Base-by-base conservation (phyloP, 352 stramenopile genomes). In the Pythium graminicola region DNA sequence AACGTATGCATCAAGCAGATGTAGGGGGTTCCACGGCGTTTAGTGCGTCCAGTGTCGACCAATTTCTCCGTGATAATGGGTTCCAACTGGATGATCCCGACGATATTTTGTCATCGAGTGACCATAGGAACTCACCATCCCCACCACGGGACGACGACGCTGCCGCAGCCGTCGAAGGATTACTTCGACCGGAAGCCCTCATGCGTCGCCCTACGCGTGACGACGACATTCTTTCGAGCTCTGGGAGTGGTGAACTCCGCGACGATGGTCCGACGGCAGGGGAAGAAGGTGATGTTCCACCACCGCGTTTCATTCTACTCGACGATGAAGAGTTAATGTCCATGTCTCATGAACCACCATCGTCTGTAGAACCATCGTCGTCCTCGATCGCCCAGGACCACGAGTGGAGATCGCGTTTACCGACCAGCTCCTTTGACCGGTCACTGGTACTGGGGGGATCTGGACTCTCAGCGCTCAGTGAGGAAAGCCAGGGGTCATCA, bases 61-160 rank as follows among this genome's bases (percentile, higher is more conserved):
- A 74, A 40, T 92, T 92, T 60, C 63, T 92, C 11, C 75, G 73
- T 35, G 76, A 92, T 36, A 83, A 92, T 54, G 79, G 81, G 57
- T 82, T 89, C 51, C 65, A 70, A 31, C 67, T 86, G 53, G 75
- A 70, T 17, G 62, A 47, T 29, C 57, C 50, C 35, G 65, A 64
- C 13, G 57, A 54, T 26, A 64, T 59, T 23, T 53, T 81, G 7
- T 66, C 60, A 35, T 81, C 68, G 22, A 63, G 47, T 24, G 47
- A n/a, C n/a, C n/a, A n/a, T n/a, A n/a, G n/a, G n/a, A n/a, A n/a
- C n/a, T n/a, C n/a, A n/a, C n/a, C n/a, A n/a, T n/a, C n/a, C n/a
- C n/a, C n/a, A n/a, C n/a, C n/a, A n/a, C n/a, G n/a, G n/a, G 54
- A 2, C 3, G 40, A 51, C 28, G 45, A 36, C n/a, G 45, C 22